Conservation (phyloP, 352 stramenopile species). For the Phytophthora vignae region DNA sequence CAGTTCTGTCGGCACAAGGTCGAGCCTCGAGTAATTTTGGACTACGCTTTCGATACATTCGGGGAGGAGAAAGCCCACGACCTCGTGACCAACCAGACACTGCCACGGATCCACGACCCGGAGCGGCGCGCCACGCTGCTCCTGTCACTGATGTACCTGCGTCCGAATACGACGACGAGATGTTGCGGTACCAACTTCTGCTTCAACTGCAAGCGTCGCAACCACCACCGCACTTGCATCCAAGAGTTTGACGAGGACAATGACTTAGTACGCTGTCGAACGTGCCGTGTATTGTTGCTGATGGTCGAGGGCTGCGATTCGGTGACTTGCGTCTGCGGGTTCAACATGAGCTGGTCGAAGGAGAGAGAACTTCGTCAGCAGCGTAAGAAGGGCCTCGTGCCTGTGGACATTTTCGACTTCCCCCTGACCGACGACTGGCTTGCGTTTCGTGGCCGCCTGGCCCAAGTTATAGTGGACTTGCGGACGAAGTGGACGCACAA, state of each 20-base stretch:
- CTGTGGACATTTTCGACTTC: conserved; percentile 46
- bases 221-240: conserved; percentile 38
- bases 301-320: conserved; percentile 62
- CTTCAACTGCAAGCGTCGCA: conserved; percentile 61
- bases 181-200: conserved; percentile 53
- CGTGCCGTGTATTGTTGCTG: conserved; percentile 50
- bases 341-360: conserved; percentile 47
- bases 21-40: conserved; percentile 26
- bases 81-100: conserved; percentile 20
- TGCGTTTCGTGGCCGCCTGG: not conserved
- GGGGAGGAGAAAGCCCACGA: conserved; percentile 18
- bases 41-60: conserved; percentile 32
- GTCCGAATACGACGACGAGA: conserved; percentile 36
- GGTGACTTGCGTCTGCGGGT: conserved; percentile 58
- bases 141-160: conserved; percentile 42
- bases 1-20: conserved; percentile 32
- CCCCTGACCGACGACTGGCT: conserved; percentile 19
- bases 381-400: conserved; percentile 28
- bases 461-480: conserved; percentile 8
- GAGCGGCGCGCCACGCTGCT: conserved; percentile 53
- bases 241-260: conserved; percentile 33
- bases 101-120: conserved; percentile 40
- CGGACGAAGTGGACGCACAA: conserved; percentile 14
- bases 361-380: conserved; percentile 29
- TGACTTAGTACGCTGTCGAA: conserved; percentile 49